Base-by-base conservation (phyloP, 2,329 filamentous ascomycete genomes). In the Bretziella fagacearum region DNA sequence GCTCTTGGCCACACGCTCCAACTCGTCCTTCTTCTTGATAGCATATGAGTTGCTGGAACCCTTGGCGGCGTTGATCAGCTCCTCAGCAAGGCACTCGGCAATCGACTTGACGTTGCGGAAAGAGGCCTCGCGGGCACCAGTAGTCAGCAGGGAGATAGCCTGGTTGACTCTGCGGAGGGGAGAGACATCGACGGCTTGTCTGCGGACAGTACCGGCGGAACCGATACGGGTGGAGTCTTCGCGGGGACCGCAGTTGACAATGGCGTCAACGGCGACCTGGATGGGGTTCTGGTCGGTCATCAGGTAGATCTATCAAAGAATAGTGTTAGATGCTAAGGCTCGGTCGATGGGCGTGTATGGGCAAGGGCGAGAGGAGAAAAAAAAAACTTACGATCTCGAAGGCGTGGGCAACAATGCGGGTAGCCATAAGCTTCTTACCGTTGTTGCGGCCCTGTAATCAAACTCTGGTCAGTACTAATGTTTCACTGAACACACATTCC, bases 1-100 rank as follows among this genome's bases (percentile, higher is more conserved):
- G 79, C 79, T 85, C 85, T 98, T 98, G 73, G 91, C 91, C 63
- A 98, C 91, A 91, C 91, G 91, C 83, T 98, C 91, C 74, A 98
- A 73, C 83, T 98, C 93, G 71, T 98, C 91, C 89, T 98, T 98
- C 86, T 98, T 98, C 86, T 98, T 98, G 81, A 98, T 98, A 64
- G 93, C 91, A 70, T 96, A 98, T 59, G 87, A 95, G 86, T 98
- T 98, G 74, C 84, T 93, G 81, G 83, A 93, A 65, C 91, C 91
- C 85, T 98, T 98, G 70, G 93, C 93, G 67, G 93, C 93, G 79
- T 98, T 98, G 82, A 98, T 96, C 68, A 98, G 79, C 81, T 98
- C 91, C 74, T 98, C 93, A 66, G 91, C 91, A 63, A 98, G 75
- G 77, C 91, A 96, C 79, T 98, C 91, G 63, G 93, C 87, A 67